Evolutionary conservation across 495 filamentous ascomycete species (phyloP), one percentile per base, ranked within the genome.

Genomic region (Chaetomium cochliodes): DNA sequence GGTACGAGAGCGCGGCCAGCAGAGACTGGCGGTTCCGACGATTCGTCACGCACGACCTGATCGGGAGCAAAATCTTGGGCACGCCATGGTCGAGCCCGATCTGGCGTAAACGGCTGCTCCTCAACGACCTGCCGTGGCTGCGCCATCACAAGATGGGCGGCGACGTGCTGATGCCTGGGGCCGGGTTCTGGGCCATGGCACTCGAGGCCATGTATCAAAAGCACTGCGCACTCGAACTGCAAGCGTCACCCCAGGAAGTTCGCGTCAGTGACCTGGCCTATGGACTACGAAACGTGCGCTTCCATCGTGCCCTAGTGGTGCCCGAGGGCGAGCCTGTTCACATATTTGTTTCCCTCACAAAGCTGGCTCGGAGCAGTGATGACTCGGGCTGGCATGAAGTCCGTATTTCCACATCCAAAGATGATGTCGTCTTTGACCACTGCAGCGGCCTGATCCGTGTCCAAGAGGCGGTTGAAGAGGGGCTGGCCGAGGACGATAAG

Each of bases 81-180:
- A 62, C 41, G 3, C 18, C 67, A 2, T 68, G 61, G 26, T 33
- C 30, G 30, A 33, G 30, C 7, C 30, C 30, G 30, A 33, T 33
- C 30, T 33, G 30, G 30, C 30, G 30, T 33, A 33, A 33, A 33
- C 30, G 30, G 3, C 30, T 33, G 30, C 3, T 33, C 30, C 30
- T 33, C 3, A 7, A 33, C 30, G 30, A 33, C 7, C 3, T 79
- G 6, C 65, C 77, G 72, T 69, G 67, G 70, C 54, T 85, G 0
- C 22, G 64, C 0, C 80, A 80, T 30, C 83, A 86, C 67, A 57
- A 61, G 22, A 52, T 80, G 22, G 72, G 77, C 11, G 26, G 59
- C 2, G 65, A 76, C n/a, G 49, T 71, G 4, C 7, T 71, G 20
- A 44, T 71, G 13, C 67, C 69, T 3, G 69, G 56, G 12, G 58